phyloP scores from a whole-genome alignment of 345 rosid species.

The Iberis pinnata region DNA sequence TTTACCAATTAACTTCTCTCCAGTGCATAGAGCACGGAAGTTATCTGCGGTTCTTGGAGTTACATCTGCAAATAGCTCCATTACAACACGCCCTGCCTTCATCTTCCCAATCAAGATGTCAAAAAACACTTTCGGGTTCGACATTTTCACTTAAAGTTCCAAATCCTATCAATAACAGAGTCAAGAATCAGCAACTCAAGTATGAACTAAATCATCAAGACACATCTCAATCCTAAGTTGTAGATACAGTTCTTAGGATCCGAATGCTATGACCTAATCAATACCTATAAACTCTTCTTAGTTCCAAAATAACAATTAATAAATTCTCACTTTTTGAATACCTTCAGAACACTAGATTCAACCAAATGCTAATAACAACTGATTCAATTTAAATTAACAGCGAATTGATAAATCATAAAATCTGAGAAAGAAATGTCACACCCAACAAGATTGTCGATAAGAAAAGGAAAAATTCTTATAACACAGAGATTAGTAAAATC shows the following conservation, averaged over 20 bases:
- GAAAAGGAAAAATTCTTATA: constrained; percentile 21
- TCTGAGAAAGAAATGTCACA: constrained; percentile 14
- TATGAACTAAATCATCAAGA: not conserved
- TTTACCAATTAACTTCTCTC: constrained; percentile 64
- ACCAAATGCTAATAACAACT: not conserved
- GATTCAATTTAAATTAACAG: too few relatives aligned
- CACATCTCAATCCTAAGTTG: too few relatives aligned
- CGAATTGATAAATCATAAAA: too few relatives aligned
- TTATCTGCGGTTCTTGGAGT: constrained; percentile 73
- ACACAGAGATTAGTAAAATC: constrained; percentile 23
- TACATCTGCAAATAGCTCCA: constrained; percentile 71
- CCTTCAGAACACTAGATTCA: not conserved
- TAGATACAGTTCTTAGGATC: too few relatives aligned
- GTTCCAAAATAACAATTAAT: not conserved
- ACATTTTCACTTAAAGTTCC: constrained; percentile 29
- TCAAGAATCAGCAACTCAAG: not conserved
- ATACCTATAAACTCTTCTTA: too few relatives aligned
- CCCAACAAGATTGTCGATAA: constrained; percentile 22
- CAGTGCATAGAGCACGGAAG: constrained; percentile 72
- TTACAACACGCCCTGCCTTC: constrained; percentile 61
- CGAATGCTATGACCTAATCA: not conserved
- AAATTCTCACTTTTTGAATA: too few relatives aligned
- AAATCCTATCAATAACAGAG: constrained; percentile 19
- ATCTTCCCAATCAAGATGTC: constrained; percentile 59
- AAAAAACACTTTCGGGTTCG: constrained; percentile 72